Evolutionary conservation across 805 yeast species (phyloP).

Genomic region (Teunomyces atbi): DNA sequence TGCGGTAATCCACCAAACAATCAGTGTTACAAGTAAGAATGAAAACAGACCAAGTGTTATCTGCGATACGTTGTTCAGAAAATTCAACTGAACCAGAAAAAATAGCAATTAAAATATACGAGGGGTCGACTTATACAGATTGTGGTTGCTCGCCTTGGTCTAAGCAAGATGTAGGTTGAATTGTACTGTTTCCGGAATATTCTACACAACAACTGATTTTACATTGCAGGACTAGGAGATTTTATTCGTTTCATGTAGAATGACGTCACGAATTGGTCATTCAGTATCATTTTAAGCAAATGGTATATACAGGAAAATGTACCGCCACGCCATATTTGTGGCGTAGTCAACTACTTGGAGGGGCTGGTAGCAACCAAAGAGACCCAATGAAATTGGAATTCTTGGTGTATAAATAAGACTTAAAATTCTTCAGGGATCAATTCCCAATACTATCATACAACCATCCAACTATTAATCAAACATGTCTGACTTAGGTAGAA

Average conservation of each 20-base stretch:
- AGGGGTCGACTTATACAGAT: too few relatives aligned
- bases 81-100: too few relatives aligned
- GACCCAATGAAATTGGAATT: not conserved
- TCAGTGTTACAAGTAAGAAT: too few relatives aligned
- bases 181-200: not conserved
- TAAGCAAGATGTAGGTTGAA: not conserved
- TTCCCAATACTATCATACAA: not conserved
- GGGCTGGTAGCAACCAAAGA: not conserved
- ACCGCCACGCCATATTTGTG: not conserved
- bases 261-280: not conserved
- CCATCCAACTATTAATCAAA: not conserved
- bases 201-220: not conserved
- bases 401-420: not conserved
- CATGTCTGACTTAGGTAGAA: conserved; percentile 46
- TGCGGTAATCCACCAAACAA: too few relatives aligned
- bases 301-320: not conserved
- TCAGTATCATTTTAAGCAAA: not conserved
- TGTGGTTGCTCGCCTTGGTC: not conserved
- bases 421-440: too few relatives aligned
- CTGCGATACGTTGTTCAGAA: too few relatives aligned
- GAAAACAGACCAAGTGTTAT: too few relatives aligned
- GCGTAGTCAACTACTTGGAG: not conserved
- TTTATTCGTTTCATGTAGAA: not conserved
- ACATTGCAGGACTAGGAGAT: not conserved
- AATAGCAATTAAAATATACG: too few relatives aligned